These are phyloP conservation scores for Geotrichum klebahnii DNA, from an alignment of 1,139 yeast genomes.

Conservation along the genomic window DNA sequence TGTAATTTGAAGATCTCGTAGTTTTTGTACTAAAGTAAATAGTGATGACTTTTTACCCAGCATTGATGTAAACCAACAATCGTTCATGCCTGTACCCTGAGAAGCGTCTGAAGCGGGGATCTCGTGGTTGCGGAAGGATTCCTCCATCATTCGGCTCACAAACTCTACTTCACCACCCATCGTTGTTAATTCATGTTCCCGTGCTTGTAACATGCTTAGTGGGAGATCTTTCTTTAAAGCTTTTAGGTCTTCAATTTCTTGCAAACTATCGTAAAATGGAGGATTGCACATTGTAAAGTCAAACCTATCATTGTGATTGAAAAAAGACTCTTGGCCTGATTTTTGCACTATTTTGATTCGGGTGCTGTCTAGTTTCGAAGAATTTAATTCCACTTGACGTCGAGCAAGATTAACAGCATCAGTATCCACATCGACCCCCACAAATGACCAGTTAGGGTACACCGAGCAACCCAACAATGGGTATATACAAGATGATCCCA, in stretches of 20 bases:
- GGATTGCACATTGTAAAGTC: slow-evolving; percentile 47
- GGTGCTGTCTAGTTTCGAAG: background rate
- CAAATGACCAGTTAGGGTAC: slow-evolving; percentile 30
- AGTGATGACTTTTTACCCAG: slow-evolving; percentile 41
- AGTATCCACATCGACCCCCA: slow-evolving; percentile 43
- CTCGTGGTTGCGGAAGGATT: slow-evolving; percentile 29
- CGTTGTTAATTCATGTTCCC: slow-evolving; percentile 39
- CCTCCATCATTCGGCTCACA: slow-evolving; percentile 36
- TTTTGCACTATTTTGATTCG: slow-evolving; percentile 15
- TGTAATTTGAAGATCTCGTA: slow-evolving; percentile 26
- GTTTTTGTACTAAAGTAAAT: slow-evolving; percentile 26
- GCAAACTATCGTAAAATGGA: slow-evolving; percentile 42
- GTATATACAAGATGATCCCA: slow-evolving; percentile 45
- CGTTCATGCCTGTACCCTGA: slow-evolving; percentile 2
- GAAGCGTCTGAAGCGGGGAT: background rate
- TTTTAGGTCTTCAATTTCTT: slow-evolving; percentile 35
- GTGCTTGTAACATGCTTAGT: slow-evolving; percentile 30
- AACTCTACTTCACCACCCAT: slow-evolving; percentile 45
- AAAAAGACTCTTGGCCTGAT: slow-evolving; percentile 1
- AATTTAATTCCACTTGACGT: slow-evolving; percentile 1
- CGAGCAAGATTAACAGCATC: slow-evolving; percentile 34
- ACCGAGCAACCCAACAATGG: slow-evolving; percentile 38
- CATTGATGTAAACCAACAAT: slow-evolving; percentile 43
- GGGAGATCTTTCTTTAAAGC: slow-evolving; percentile 23
- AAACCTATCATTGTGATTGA: slow-evolving; percentile 6